Conservation (phyloP, 768 basidiomycete species). For the Russula dissimulans region DNA sequence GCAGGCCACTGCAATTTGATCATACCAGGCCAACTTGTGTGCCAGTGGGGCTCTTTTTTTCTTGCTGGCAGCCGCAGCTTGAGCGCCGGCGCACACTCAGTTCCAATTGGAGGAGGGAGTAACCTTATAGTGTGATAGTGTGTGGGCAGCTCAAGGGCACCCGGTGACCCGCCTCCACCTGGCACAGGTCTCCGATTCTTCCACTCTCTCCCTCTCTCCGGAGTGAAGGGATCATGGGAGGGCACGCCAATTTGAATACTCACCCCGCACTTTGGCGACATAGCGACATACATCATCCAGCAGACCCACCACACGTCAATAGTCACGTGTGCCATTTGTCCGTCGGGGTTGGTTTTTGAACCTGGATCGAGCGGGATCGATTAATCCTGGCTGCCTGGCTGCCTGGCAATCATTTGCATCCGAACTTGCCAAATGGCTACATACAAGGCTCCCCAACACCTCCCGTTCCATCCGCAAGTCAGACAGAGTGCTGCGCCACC, state of each 20-base stretch:
- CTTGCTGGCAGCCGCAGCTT: background rate
- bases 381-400: background rate
- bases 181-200: background rate
- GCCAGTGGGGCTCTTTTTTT: too few species aligned
- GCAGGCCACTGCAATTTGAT: too few species aligned
- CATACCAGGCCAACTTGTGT: too few species aligned
- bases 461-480: background rate
- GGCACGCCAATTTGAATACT: background rate
- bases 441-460: background rate
- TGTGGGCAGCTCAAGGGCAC: background rate
- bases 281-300: background rate
- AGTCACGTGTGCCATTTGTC: slow-evolving; percentile 7
- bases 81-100: too few species aligned
- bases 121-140: background rate
- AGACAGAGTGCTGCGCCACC: background rate
- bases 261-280: slow-evolving; percentile 1
- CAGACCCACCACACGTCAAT: background rate
- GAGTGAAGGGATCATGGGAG: background rate
- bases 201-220: background rate
- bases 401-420: slow-evolving; percentile 1
- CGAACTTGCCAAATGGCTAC: slow-evolving; percentile 11
- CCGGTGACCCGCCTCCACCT: background rate
- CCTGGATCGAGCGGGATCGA: background rate
- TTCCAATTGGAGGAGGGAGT: background rate
- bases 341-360: background rate